Evolutionary conservation across 768 basidiomycete genomes (phyloP).

Genomic region (Wakefieldia striispora): DNA sequence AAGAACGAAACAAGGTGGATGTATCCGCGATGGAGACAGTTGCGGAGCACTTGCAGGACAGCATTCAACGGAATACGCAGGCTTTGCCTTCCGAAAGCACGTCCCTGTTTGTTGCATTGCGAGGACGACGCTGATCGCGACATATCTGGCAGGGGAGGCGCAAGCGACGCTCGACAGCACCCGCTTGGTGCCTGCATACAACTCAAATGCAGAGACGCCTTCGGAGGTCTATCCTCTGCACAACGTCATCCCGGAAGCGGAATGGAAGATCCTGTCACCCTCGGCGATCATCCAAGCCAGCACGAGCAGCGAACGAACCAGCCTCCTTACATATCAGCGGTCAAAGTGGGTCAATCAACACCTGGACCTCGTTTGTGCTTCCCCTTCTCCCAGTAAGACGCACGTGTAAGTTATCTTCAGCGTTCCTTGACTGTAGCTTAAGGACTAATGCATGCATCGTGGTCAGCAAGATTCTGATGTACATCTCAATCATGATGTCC

Average conservation of each 20-base stretch:
- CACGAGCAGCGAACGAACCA: slow-evolving; percentile 46
- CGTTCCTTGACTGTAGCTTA: background rate
- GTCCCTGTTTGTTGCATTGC: slow-evolving; percentile 21
- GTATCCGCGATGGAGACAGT: slow-evolving; percentile 84
- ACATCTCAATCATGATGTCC: slow-evolving; percentile 78
- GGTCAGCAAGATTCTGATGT: slow-evolving; percentile 69
- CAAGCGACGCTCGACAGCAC: slow-evolving; percentile 59
- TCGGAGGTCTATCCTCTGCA: slow-evolving; percentile 74
- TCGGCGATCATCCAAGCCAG: slow-evolving; percentile 52
- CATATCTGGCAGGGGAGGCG: slow-evolving; percentile 52
- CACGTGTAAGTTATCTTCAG: slow-evolving; percentile 54
- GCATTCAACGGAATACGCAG: slow-evolving; percentile 71
- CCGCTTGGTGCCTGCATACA: slow-evolving; percentile 76
- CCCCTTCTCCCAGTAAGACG: slow-evolving; percentile 53
- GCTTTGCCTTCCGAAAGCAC: slow-evolving; percentile 69
- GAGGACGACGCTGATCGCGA: background rate
- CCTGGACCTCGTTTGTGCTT: slow-evolving; percentile 39
- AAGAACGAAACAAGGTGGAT: slow-evolving; percentile 89
- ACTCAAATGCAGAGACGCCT: slow-evolving; percentile 62
- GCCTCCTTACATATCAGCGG: slow-evolving; percentile 58
- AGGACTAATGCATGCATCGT: slow-evolving; percentile 1
- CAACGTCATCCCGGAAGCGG: slow-evolving; percentile 74
- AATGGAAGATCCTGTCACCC: slow-evolving; percentile 71
- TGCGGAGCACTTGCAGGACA: slow-evolving; percentile 75
- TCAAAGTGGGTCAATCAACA: slow-evolving; percentile 75